A percentile compares a stretch with the other conserved stretches of the same genome.
phyloP scores from a whole-genome alignment of 305 asterid genomes.

The Fraxinus dipetala region DNA sequence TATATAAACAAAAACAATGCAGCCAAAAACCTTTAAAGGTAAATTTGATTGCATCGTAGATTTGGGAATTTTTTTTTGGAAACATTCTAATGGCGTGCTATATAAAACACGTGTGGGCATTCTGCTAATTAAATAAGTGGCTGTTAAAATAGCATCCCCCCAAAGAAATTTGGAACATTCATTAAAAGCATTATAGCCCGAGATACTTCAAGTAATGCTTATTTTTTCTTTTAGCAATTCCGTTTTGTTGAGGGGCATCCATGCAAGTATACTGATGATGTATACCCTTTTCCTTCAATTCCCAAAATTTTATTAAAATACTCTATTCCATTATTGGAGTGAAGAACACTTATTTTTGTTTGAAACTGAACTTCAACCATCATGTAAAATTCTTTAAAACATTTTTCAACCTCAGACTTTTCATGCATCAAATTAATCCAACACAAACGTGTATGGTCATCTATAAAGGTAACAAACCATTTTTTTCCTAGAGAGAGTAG shows the following conservation, averaged over 20 bases:
- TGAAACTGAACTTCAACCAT: background rate
- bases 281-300: background rate
- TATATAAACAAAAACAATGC: background rate
- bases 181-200: background rate
- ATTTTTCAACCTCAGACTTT: background rate
- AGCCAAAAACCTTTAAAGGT: background rate
- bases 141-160: background rate
- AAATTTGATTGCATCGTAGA: background rate
- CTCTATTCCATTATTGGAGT: background rate
- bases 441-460: background rate
- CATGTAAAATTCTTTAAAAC: background rate
- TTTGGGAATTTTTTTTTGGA: background rate
- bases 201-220: background rate
- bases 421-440: background rate
- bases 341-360: background rate
- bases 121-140: background rate
- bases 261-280: background rate
- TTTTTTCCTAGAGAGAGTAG: background rate
- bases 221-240: background rate
- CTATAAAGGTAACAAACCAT: background rate
- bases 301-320: background rate
- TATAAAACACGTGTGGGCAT: background rate
- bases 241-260: background rate
- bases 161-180: background rate
- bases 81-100: background rate